These are phyloP conservation scores for Aegilops bicornis DNA, from an alignment of 176 grass and related monocot genomes.

Conservation along the genomic window DNA sequence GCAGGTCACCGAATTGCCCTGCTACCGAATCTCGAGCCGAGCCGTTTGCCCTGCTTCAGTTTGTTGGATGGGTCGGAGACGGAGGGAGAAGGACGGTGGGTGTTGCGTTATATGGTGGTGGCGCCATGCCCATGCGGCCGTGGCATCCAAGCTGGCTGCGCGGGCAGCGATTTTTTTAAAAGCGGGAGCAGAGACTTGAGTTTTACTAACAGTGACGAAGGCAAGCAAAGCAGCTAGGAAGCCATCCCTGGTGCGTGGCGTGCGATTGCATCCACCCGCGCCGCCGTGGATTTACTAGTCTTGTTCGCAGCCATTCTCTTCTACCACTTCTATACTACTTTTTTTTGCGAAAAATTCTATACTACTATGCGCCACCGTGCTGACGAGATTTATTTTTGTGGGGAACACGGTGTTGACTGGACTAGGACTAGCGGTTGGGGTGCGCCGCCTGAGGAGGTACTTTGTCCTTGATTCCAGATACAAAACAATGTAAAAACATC, in stretches of 20 bases:
- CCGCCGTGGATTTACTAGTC: conserved; percentile 19
- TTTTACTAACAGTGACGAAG: neutral
- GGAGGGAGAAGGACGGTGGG: neutral
- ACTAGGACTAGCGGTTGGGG: too few relatives aligned
- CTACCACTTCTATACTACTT: too few relatives aligned
- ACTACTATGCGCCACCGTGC: too few relatives aligned
- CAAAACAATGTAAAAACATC: neutral
- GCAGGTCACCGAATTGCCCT: neutral
- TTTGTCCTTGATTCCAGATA: neutral
- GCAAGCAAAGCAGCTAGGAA: too few relatives aligned
- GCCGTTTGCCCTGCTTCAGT: neutral
- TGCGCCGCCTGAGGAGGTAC: too few relatives aligned
- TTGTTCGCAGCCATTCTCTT: neutral
- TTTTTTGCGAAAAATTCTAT: too few relatives aligned
- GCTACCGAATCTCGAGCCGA: neutral
- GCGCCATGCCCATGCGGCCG: neutral
- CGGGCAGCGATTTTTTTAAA: conserved; percentile 16
- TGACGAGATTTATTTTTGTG: too few relatives aligned
- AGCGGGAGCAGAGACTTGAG: neutral
- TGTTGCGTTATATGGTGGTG: conserved; percentile 34
- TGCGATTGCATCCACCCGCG: neutral
- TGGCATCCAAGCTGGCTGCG: conserved; percentile 42
- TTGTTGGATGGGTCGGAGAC: neutral
- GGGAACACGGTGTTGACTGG: too few relatives aligned
- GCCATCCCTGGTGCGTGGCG: neutral